phyloP scores from a whole-genome alignment of 352 stramenopile genomes.

The Phytophthora colocasiae region DNA sequence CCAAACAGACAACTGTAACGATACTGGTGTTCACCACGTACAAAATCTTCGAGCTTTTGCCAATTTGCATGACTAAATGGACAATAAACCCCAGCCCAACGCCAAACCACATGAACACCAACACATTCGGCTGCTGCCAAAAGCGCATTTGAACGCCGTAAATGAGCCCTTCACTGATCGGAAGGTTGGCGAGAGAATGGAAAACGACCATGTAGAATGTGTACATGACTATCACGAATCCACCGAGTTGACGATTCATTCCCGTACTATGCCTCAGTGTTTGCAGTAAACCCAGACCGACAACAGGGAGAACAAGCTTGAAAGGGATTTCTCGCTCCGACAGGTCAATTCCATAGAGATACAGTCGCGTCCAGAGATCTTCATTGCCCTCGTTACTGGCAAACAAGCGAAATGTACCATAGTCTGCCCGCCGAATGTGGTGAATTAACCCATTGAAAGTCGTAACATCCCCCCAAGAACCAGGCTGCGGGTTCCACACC shows the following conservation, averaged over 20 bases:
- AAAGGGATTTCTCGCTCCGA: constrained; percentile 53
- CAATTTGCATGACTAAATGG: constrained; percentile 10
- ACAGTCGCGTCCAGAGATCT: constrained; percentile 69
- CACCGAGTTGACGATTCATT: constrained; percentile 24
- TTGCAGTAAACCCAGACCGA: constrained; percentile 37
- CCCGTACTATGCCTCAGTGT: constrained; percentile 23
- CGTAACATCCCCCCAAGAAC: constrained; percentile 94
- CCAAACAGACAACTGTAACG: constrained; percentile 23
- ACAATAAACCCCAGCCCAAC: constrained; percentile 47
- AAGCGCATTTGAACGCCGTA: constrained; percentile 96
- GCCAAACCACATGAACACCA: constrained; percentile 91
- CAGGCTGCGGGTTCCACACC: constrained; percentile 72
- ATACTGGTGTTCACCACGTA: not conserved
- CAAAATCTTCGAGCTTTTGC: not conserved
- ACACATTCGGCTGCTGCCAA: constrained; percentile 94
- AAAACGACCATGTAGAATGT: constrained; percentile 95
- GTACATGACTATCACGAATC: constrained; percentile 53
- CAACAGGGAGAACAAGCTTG: constrained; percentile 50
- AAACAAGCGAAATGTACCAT: constrained; percentile 95
- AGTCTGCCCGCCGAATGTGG: constrained; percentile 93
- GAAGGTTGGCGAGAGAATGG: constrained; percentile 94
- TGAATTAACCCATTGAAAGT: constrained; percentile 89
- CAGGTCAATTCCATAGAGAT: constrained; percentile 82
- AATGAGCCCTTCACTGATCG: constrained; percentile 91
- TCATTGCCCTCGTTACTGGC: constrained; percentile 74